Percentiles rank a stretch among this genome's conserved stretches.
phyloP scores from a whole-genome alignment of 2,329 filamentous ascomycete genomes.

The Fusarium sp. region DNA sequence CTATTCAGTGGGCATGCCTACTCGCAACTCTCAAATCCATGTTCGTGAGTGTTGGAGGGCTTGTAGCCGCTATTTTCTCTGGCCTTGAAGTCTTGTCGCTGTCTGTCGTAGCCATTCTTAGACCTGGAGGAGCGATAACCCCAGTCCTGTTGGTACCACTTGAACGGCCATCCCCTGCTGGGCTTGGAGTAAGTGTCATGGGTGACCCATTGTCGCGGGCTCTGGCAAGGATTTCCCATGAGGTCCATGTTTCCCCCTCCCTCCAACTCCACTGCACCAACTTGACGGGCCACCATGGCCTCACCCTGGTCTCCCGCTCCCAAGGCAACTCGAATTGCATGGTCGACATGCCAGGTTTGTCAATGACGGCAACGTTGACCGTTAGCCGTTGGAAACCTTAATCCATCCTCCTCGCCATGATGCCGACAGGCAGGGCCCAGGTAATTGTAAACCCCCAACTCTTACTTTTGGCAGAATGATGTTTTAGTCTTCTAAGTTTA shows the following conservation, averaged over 20 bases:
- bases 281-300: slow-evolving; percentile 43
- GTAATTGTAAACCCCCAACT: no score
- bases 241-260: slow-evolving; percentile 38
- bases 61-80: not conserved
- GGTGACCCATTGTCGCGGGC: slow-evolving; percentile 43
- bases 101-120: slow-evolving; percentile 15
- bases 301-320: slow-evolving; percentile 50
- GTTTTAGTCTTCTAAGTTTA: no score
- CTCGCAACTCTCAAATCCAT: slow-evolving; percentile 1
- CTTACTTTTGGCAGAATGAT: no score
- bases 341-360: slow-evolving; percentile 38
- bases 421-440: slow-evolving; percentile 1
- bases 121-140: slow-evolving; percentile 30
- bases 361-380: slow-evolving; percentile 37
- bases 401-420: slow-evolving; percentile 28
- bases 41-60: not conserved
- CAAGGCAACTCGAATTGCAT: slow-evolving; percentile 34
- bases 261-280: slow-evolving; percentile 48
- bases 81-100: not conserved
- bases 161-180: slow-evolving; percentile 44
- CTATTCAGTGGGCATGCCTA: slow-evolving; percentile 6
- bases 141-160: slow-evolving; percentile 36
- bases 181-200: slow-evolving; percentile 41
- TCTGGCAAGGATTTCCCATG: slow-evolving; percentile 47
- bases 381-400: slow-evolving; percentile 42